Evolutionary conservation across 2,329 filamentous ascomycete genomes (phyloP), one percentile per base, ranked within the genome.

Genomic region (Neoarthrinium moseri): DNA sequence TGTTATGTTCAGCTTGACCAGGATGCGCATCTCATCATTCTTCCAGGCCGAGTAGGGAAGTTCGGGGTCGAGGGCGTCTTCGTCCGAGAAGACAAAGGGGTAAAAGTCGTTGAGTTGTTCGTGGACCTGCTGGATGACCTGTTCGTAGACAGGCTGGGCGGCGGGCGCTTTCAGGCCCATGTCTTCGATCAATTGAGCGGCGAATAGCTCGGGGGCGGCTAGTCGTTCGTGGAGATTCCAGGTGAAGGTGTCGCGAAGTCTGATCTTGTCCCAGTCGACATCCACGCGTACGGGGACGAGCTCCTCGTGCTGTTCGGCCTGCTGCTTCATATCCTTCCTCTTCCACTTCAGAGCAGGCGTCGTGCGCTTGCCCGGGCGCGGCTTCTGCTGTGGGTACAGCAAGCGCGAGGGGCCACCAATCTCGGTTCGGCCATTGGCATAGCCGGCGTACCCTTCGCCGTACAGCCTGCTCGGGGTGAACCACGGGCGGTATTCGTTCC

Each of bases 1-100:
- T 6, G 94, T 97, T 60, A 99, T 96, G 68, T 97, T 96, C 41
- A 99, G 77, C 68, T 96, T 97, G 68, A 99, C 83, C 34, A 95
- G 73, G 56, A 99, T 88, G 41, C 94, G 87, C 92, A 99, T 96
- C 71, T 99, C 94, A 63, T 99, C 94, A 62, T 99, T 96, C 69
- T 97, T 97, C 73, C 96, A 96, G 6, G 94, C 91, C 30, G 80
- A 85, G 63, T 97, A 97, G 0, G 92, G 91, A 11, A 95, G 75
- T 61, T 94, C 87, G 2, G 91, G 88, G 59, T 99, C 92, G 37
- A 96, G 75, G 1, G 92, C 83, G 58, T 96, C 90, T 58, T 97
- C 92, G 56, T 95, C 86, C 39, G 92, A 87, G 62, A 84, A 94
- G 20, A 94, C 84, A 57, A 95, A 90, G 5, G 94, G 94, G 62